A percentile compares a stretch with the other conserved stretches of the same genome.
These are phyloP conservation scores for Epichloe typhina DNA, from an alignment of 2,329 filamentous ascomycete species.

Conservation along the genomic window DNA sequence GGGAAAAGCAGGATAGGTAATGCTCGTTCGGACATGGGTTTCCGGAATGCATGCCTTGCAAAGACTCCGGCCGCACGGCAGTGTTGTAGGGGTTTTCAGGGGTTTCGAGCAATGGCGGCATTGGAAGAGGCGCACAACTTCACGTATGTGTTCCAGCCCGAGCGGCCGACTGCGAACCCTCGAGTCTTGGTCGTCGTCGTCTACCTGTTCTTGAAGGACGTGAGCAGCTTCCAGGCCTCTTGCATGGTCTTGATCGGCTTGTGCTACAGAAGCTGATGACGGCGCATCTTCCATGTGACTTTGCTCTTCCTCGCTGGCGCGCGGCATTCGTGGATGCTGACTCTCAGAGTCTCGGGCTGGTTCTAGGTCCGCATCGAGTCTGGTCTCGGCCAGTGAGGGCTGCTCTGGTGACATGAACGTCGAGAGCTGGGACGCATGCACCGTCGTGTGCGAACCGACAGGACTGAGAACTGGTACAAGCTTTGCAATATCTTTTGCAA, in stretches of 20 bases:
- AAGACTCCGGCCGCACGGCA: conserved; percentile 71
- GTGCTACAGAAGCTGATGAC: background rate
- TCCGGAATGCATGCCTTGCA: conserved; percentile 65
- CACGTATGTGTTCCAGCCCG: conserved; percentile 10
- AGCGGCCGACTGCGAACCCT: conserved; percentile 2
- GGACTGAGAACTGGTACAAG: background rate
- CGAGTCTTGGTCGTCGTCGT: background rate
- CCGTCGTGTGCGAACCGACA: background rate
- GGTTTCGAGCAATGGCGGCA: conserved; percentile 62
- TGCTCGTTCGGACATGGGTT: conserved; percentile 49
- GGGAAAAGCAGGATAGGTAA: conserved; percentile 62
- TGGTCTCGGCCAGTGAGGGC: conserved; percentile 2
- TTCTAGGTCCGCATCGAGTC: conserved; percentile 5
- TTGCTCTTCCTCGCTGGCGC: background rate
- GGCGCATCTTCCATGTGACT: background rate
- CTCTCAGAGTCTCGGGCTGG: background rate
- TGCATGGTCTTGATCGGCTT: background rate
- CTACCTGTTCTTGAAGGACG: background rate
- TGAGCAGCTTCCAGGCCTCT: background rate
- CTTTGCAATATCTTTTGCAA: background rate
- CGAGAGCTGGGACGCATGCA: background rate
- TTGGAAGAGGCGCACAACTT: conserved; percentile 56
- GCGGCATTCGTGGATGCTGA: background rate
- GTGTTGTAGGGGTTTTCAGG: conserved; percentile 53
- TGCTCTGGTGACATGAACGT: conserved; percentile 8